Base-by-base conservation (phyloP, 306 rosid genomes). In the Arachis hypogaea region DNA sequence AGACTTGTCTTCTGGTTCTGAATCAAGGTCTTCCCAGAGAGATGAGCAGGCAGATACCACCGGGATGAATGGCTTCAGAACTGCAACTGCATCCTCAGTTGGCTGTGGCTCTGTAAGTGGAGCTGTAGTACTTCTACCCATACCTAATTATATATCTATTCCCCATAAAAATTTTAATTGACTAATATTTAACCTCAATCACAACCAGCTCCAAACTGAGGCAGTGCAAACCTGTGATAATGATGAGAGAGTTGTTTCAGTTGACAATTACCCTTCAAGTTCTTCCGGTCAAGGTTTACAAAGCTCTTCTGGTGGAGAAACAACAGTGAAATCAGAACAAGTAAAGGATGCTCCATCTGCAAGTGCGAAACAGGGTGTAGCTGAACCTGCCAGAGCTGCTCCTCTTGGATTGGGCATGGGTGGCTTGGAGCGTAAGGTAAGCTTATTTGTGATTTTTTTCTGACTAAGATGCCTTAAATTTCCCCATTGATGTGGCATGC, bases 351-450 rank as follows among this genome's bases (percentile, higher is more conserved):
- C 73, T 79, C 77, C 77, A 29, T 61, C 85, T 68, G 76, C 77
- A 58, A 59, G 74, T 77, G 89, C 65, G 75, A 85, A 81, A 77
- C 76, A 61, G 33, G 79, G 72, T 74, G 72, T 33, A 71, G 67
- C 88, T 51, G 90, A 76, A 78, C 83, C 80, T 66, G 73, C 82
- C 46, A 84, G 87, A 85, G 73, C 88, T 78, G 83, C 80, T 79
- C 99, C 99, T 4, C 92, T 92, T 68, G 99, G 99, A 68, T 81
- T 94, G 82, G 99, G 99, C 71, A 43, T 81, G 58, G 80, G 90
- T 80, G 86, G 91, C 77, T 70, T 92, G 88, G 97, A 90, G 69
- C 93, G 85, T 62, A 94, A 92, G 93, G 89, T 89, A 67, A 86
- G 80, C 61, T 71, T 75, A 22, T 65, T 59, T 45, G 63, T 41